Percentiles rank a stretch among this genome's conserved stretches.
These are phyloP conservation scores for Chenopodium suecicum DNA, from an alignment of 148 eudicot genomes.

Conservation along the genomic window DNA sequence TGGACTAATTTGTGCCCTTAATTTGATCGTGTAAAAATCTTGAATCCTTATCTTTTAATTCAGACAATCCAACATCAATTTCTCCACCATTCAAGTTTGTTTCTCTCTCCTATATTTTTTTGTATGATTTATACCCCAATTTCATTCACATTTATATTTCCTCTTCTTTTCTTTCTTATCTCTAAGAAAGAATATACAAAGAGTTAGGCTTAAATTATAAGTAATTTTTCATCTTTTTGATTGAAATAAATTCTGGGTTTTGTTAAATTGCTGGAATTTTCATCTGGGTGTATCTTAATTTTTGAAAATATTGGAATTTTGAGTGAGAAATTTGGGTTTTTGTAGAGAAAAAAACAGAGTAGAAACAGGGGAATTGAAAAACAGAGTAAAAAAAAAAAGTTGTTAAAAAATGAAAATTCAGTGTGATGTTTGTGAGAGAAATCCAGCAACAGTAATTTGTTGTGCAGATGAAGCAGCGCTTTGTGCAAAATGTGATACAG, in stretches of 20 bases:
- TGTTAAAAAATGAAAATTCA: slow-evolving; percentile 39
- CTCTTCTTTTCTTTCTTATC: slow-evolving; percentile 11
- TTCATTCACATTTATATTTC: background rate
- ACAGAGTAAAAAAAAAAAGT: background rate
- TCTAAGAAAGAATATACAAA: background rate
- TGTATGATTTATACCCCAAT: slow-evolving; percentile 16
- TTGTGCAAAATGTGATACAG: slow-evolving; percentile 79
- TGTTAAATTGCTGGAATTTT: background rate
- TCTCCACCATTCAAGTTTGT: slow-evolving; percentile 4
- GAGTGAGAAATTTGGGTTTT: slow-evolving; percentile 1
- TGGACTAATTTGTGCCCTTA: slow-evolving; percentile 26
- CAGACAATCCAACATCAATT: background rate
- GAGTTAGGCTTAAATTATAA: background rate
- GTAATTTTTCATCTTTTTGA: background rate
- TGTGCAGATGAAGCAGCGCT: slow-evolving; percentile 98
- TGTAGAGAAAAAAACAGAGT: background rate
- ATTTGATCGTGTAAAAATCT: slow-evolving; percentile 29
- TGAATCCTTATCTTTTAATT: slow-evolving; percentile 9
- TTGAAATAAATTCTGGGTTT: slow-evolving; percentile 24
- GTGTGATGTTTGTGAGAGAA: slow-evolving; percentile 59
- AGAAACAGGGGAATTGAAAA: background rate
- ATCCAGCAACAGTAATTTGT: slow-evolving; percentile 82
- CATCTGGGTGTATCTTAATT: slow-evolving; percentile 21
- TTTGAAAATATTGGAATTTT: slow-evolving; percentile 6
- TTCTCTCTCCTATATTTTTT: background rate